A percentile compares a stretch with the other conserved stretches of the same genome.
Conservation (phyloP, 139 green algal genomes). For the Coccomyxa sp. region DNA sequence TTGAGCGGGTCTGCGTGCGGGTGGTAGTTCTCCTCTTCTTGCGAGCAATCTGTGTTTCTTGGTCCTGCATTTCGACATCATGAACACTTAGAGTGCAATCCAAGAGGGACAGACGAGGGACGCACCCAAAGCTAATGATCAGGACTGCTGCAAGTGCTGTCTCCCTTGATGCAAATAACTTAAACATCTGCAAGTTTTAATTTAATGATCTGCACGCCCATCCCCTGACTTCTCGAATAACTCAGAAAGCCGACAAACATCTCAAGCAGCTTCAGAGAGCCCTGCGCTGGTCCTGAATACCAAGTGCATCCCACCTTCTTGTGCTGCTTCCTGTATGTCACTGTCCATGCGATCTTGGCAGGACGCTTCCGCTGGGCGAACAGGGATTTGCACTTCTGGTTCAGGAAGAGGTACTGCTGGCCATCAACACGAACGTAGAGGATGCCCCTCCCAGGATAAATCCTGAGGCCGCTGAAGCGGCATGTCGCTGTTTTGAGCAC, state of each 20-base stretch:
- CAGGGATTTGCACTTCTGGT: constrained; percentile 87
- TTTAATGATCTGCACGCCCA: background rate
- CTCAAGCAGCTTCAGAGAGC: background rate
- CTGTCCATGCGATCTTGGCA: constrained; percentile 97
- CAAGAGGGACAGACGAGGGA: too few relatives aligned
- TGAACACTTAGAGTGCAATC: too few relatives aligned
- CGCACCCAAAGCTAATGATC: too few relatives aligned
- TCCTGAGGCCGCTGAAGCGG: constrained; percentile 96
- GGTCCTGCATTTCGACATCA: constrained; percentile 39
- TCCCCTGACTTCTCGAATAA: background rate
- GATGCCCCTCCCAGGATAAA: constrained; percentile 94
- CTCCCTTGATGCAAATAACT: background rate
- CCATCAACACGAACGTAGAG: constrained; percentile 87
- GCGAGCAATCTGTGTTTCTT: constrained; percentile 56
- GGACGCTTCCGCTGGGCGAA: constrained; percentile 89
- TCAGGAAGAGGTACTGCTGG: constrained; percentile 95
- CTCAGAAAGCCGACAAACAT: background rate
- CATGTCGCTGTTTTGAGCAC: constrained; percentile 78
- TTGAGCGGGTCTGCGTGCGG: constrained; percentile 67
- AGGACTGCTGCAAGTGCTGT: too few relatives aligned
- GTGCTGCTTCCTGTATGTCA: constrained; percentile 91
- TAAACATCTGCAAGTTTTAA: background rate
- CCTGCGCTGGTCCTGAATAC: background rate
- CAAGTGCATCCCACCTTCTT: constrained; percentile 73
- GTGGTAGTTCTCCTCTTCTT: constrained; percentile 82